These are phyloP conservation scores for Apiospora aurea DNA, from an alignment of 2,329 filamentous ascomycete species.

Conservation along the genomic window DNA sequence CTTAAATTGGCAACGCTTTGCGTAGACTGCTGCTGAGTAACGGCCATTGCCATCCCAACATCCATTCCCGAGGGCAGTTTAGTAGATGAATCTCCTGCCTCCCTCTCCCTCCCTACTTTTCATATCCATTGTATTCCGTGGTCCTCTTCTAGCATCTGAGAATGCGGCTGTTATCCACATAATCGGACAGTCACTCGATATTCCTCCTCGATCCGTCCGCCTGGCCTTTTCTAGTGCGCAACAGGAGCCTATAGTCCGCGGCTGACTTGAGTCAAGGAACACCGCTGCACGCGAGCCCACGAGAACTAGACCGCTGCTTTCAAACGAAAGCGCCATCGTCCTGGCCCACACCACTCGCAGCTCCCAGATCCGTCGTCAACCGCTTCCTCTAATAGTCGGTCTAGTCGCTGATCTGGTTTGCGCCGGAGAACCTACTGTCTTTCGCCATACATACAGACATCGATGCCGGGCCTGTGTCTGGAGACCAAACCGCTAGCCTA, in stretches of 20 bases:
- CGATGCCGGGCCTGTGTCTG: not conserved
- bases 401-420: conserved; percentile 4
- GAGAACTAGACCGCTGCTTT: conserved; percentile 20
- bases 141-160: not conserved
- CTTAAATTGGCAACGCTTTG: not conserved
- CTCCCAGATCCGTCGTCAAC: not conserved
- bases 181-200: not conserved
- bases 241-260: not conserved
- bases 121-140: not conserved
- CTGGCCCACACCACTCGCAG: conserved; percentile 8
- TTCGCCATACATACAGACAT: not conserved
- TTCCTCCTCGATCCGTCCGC: not conserved
- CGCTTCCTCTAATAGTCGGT: conserved; percentile 9
- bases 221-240: conserved; percentile 5
- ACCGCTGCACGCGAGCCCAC: conserved; percentile 10
- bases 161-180: not conserved
- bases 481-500: not conserved
- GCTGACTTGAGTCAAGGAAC: conserved; percentile 16
- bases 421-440: not conserved
- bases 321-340: conserved; percentile 5
- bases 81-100: not conserved
- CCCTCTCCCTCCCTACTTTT: not conserved
- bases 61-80: not conserved
- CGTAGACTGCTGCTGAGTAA: conserved; percentile 1
- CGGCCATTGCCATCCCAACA: not conserved